These are phyloP conservation scores for Blastobotrys ciferrii DNA, from an alignment of 1,139 yeast genomes.

Conservation along the genomic window DNA sequence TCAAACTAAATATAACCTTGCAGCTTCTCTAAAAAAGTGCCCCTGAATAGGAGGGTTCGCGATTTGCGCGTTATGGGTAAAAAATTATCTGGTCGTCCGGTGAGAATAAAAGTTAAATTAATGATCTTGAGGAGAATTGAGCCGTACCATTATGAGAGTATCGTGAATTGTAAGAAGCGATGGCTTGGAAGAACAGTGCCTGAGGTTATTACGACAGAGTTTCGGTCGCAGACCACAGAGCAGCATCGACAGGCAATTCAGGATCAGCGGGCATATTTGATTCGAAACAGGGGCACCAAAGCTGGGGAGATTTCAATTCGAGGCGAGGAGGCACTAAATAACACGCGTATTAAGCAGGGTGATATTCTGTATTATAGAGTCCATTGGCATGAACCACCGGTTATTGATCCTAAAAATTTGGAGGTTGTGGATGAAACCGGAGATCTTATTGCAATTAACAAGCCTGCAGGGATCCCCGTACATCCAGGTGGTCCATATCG, in stretches of 20 bases:
- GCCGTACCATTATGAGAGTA: constrained; percentile 82
- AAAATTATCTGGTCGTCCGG: too few species aligned
- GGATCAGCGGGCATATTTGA: constrained; percentile 12
- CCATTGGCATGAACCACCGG: constrained; percentile 91
- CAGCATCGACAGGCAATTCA: constrained; percentile 18
- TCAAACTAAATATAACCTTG: too few species aligned
- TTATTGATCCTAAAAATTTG: constrained; percentile 57
- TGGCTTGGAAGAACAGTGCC: constrained; percentile 80
- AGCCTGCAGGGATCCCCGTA: constrained; percentile 85
- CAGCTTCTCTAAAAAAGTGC: too few species aligned
- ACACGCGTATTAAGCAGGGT: constrained; percentile 48
- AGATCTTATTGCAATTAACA: constrained; percentile 76
- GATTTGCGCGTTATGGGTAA: neutral
- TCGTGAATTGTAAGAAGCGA: constrained; percentile 82
- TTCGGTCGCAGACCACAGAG: constrained; percentile 67
- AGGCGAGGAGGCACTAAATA: neutral
- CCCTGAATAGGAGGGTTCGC: too few species aligned
- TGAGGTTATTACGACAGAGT: constrained; percentile 80
- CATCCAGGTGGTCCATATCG: constrained; percentile 94
- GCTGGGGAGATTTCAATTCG: neutral
- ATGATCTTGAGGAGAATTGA: constrained; percentile 55
- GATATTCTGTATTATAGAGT: constrained; percentile 79
- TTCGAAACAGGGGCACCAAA: constrained; percentile 12
- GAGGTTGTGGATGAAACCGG: constrained; percentile 73
- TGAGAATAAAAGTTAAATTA: too few species aligned